Evolutionary conservation across 2,329 filamentous ascomycete genomes (phyloP).

Genomic region (Xylaria sp.): DNA sequence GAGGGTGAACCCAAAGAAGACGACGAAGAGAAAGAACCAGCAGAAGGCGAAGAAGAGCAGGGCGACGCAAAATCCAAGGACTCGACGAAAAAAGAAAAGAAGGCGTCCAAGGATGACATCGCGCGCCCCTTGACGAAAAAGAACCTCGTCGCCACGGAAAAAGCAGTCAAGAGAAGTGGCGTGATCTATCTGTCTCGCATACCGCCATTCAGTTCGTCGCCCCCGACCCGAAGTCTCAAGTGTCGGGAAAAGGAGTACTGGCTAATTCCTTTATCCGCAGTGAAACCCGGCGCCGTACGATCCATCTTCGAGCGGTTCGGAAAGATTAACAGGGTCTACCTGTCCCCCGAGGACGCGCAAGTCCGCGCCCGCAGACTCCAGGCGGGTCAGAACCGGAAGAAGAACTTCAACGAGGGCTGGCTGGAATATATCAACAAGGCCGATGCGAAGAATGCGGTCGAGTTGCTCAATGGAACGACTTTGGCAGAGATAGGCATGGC

Average conservation of each 20-base stretch:
- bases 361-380: conserved; percentile 62
- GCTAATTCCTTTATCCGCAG: conserved; percentile 1
- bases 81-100: conserved; percentile 18
- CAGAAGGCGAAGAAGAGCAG: conserved; percentile 19
- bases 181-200: conserved; percentile 80
- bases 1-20: conserved; percentile 18
- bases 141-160: conserved; percentile 60
- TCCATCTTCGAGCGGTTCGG: conserved; percentile 58
- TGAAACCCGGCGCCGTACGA: conserved; percentile 57
- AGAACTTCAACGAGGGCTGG: conserved; percentile 79
- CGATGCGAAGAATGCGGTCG: conserved; percentile 70
- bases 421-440: conserved; percentile 73
- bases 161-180: conserved; percentile 65
- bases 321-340: conserved; percentile 49
- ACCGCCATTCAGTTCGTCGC: conserved; percentile 73
- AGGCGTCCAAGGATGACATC: conserved; percentile 34
- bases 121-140: conserved; percentile 57
- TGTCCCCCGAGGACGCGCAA: conserved; percentile 46
- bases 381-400: conserved; percentile 76
- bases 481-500: conserved; percentile 55
- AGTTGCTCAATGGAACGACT: conserved; percentile 68
- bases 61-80: conserved; percentile 21
- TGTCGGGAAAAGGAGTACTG: not conserved
- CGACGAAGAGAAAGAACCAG: conserved; percentile 12
- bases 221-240: not conserved